phyloP scores from a whole-genome alignment of 1,139 yeast genomes.

The Yamadazyma diddensiae region DNA sequence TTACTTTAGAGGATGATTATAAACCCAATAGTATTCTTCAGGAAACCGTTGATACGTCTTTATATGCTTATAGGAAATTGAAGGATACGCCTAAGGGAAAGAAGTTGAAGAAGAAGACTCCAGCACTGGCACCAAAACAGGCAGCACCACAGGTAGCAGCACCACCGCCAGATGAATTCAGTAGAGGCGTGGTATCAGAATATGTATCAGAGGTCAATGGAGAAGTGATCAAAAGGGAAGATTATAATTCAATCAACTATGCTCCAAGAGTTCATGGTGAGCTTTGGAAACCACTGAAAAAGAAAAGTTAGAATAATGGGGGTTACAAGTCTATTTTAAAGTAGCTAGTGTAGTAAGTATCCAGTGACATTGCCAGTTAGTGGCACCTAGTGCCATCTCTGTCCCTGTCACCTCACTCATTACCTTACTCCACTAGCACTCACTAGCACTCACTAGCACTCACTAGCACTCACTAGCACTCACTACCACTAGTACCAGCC shows the following conservation, averaged over 20 bases:
- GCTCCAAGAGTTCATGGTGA: conserved; percentile 51
- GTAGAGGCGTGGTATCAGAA: conserved; percentile 19
- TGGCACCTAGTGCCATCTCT: too few relatives aligned
- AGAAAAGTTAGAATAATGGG: too few relatives aligned
- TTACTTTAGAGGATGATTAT: conserved; percentile 22
- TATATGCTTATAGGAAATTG: conserved; percentile 22
- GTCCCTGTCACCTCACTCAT: not conserved
- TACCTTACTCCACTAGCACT: not conserved
- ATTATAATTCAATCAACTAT: conserved; percentile 44
- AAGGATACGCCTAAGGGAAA: not conserved
- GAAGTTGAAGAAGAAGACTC: not conserved
- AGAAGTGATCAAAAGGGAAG: conserved; percentile 34
- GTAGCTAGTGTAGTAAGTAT: too few relatives aligned
- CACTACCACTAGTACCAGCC: too few relatives aligned
- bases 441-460: too few relatives aligned
- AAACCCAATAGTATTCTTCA: conserved; percentile 29
- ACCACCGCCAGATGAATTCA: not conserved
- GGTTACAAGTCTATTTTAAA: too few relatives aligned
- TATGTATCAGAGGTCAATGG: conserved; percentile 19
- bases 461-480: too few relatives aligned
- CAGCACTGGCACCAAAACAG: not conserved
- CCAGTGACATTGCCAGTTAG: too few relatives aligned
- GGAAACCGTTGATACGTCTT: conserved; percentile 37
- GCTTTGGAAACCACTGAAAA: conserved; percentile 43
- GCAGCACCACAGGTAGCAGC: not conserved